Evolutionary conservation across 2,329 filamentous ascomycete genomes (phyloP), one percentile per base, ranked within the genome.

Genomic region (Paecilomyces niveus): DNA sequence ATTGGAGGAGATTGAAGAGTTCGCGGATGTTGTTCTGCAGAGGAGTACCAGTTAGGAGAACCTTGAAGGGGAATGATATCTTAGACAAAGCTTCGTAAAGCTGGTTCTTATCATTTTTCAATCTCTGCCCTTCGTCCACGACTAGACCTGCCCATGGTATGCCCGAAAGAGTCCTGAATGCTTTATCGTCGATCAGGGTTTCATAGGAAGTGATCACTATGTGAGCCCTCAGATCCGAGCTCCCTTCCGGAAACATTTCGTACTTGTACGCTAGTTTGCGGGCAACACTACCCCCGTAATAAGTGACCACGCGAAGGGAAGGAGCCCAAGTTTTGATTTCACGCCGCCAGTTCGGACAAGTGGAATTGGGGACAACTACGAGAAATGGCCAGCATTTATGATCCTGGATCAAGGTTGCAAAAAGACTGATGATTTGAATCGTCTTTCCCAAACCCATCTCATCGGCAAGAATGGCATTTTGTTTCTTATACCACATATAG

Each of bases 381-480:
- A 99, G 80, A 70, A 97, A 97, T 0, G 94, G 94, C 83, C 89
- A 97, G 73, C 91, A 94, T 68, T 84, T 80, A 67, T 85, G 81
- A 55, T 87, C 82, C 61, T 88, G 81, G 24, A 88, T 81, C 39
- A 97, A 76, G 0, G 88, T 86, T 1, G 89, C 86, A 60, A 97
- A 82, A 62, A 96, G 84, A 2, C 87, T 85, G 60, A 97, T 89
- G 56, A 97, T 86, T 71, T 99, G 94, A 32, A 99, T 90, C 0
- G 94, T 99, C 78, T 99, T 99, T 32, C 94, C 94, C 1, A 99
- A 83, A 49, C 94, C 94, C 94, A 99, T 99, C 70, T 99, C 94
- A 69, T 99, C 94, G 0, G 94, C 94, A 6, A 97, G 83, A 59
- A 97, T 93, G 29, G 92, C 89, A 67, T 94, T 97, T 68, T 89